Percentiles rank a stretch among this genome's conserved stretches.
These are phyloP conservation scores for Periconia digitata DNA, from an alignment of 2,329 filamentous ascomycete genomes.

Conservation along the genomic window DNA sequence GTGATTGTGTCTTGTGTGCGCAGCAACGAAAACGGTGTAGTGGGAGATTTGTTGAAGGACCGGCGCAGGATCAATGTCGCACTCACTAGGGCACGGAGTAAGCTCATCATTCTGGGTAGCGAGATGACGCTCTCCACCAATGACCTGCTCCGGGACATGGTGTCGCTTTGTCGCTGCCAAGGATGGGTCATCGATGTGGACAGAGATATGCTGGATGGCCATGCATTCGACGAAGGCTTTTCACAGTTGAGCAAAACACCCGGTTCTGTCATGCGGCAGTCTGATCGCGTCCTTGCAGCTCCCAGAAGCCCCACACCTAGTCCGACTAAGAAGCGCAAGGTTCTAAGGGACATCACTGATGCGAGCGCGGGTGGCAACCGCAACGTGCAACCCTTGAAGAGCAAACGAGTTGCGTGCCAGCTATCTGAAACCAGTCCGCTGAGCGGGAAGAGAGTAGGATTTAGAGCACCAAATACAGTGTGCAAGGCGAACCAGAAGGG, in stretches of 20 bases:
- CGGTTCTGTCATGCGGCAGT: conserved; percentile 1
- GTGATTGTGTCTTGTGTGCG: conserved; percentile 85
- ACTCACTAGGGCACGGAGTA: conserved; percentile 88
- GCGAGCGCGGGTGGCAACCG: conserved; percentile 1
- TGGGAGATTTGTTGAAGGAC: conserved; percentile 90
- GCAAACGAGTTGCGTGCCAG: conserved; percentile 16
- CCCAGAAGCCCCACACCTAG: conserved; percentile 19
- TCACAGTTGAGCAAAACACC: conserved; percentile 40
- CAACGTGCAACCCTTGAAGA: conserved; percentile 20
- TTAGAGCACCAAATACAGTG: conserved; percentile 59
- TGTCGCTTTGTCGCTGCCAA: conserved; percentile 73
- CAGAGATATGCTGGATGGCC: conserved; percentile 63
- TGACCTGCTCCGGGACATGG: conserved; percentile 75
- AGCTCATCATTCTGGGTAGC: conserved; percentile 86
- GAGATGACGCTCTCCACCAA: conserved; percentile 69
- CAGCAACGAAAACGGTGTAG: conserved; percentile 76
- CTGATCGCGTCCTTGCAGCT: neutral
- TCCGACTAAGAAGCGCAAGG: conserved; percentile 38
- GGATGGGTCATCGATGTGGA: conserved; percentile 81
- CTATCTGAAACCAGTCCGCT: conserved; percentile 23
- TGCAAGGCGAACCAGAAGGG: conserved; percentile 58
- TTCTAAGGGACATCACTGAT: conserved; percentile 24
- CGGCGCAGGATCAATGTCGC: conserved; percentile 95
- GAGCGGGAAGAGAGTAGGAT: conserved; percentile 37
- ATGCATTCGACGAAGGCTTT: conserved; percentile 64